A percentile compares a stretch with the other conserved stretches of the same genome.
Evolutionary conservation across 2,329 filamentous ascomycete genomes (phyloP).

Genomic region (Trichoderma simmonsii): DNA sequence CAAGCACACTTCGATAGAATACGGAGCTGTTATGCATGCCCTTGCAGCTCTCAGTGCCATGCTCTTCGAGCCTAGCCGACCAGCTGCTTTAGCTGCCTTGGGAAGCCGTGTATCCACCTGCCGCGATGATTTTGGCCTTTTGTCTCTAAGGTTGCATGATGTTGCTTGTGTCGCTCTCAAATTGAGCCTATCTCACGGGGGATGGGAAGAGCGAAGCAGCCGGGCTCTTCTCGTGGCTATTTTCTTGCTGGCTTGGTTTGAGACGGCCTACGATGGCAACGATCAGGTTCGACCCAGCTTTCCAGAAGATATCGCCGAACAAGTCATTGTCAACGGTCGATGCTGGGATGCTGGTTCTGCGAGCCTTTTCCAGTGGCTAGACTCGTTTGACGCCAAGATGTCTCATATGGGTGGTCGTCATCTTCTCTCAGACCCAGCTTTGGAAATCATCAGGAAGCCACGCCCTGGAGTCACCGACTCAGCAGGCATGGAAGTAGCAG

Average conservation of each 20-base stretch:
- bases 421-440: neutral
- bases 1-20: neutral
- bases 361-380: neutral
- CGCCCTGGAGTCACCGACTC: neutral
- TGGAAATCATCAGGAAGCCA: neutral
- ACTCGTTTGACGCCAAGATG: slow-evolving; percentile 7
- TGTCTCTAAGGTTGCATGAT: neutral
- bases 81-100: neutral
- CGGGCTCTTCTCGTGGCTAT: neutral
- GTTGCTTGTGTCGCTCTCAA: neutral
- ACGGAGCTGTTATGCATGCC: neutral
- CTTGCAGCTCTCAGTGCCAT: slow-evolving; percentile 6
- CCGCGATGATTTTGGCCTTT: neutral
- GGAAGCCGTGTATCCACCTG: neutral
- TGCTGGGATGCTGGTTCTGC: neutral
- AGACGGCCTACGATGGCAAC: neutral
- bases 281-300: neutral
- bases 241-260: neutral
- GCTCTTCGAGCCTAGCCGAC: neutral
- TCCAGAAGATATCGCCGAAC: neutral
- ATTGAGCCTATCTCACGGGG: neutral
- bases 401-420: slow-evolving; percentile 3
- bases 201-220: slow-evolving; percentile 2
- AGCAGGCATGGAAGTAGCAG: neutral
- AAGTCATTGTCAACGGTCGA: neutral